phyloP scores from a whole-genome alignment of 2,329 filamentous ascomycete genomes.

The Teratosphaeria destructans region DNA sequence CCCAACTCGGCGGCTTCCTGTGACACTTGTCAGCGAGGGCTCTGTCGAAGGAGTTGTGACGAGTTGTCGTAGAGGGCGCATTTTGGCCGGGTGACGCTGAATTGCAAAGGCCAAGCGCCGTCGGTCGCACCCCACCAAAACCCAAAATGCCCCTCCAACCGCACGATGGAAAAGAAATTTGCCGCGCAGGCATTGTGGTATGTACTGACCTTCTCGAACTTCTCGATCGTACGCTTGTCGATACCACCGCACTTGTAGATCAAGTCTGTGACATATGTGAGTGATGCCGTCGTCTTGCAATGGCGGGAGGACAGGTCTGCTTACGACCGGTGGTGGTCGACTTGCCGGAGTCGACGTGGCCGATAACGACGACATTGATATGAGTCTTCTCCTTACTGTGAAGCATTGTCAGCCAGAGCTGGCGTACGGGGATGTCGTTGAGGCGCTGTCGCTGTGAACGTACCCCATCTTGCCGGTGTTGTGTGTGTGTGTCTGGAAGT shows the following conservation, averaged over 20 bases:
- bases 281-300: slow-evolving; percentile 22
- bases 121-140: slow-evolving; percentile 5
- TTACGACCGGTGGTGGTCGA: slow-evolving; percentile 84
- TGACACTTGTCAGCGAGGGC: slow-evolving; percentile 23
- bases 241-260: slow-evolving; percentile 99
- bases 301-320: slow-evolving; percentile 26
- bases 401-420: not conserved
- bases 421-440: not conserved
- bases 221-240: slow-evolving; percentile 99
- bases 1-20: slow-evolving; percentile 97
- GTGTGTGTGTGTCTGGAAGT: not conserved
- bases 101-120: not conserved
- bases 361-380: slow-evolving; percentile 94
- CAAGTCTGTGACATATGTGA: slow-evolving; percentile 63
- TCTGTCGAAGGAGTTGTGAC: not conserved
- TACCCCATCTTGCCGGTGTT: not conserved
- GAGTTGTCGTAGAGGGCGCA: not conserved
- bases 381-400: slow-evolving; percentile 87
- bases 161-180: slow-evolving; percentile 5
- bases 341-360: slow-evolving; percentile 99
- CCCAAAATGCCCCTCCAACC: slow-evolving; percentile 3
- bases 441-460: not conserved
- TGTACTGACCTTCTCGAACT: slow-evolving; percentile 93
- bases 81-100: not conserved
- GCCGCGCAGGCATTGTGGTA: slow-evolving; percentile 1